phyloP scores from a whole-genome alignment of 2,329 filamentous ascomycete genomes.

The Thermomyces lanuginosus region DNA sequence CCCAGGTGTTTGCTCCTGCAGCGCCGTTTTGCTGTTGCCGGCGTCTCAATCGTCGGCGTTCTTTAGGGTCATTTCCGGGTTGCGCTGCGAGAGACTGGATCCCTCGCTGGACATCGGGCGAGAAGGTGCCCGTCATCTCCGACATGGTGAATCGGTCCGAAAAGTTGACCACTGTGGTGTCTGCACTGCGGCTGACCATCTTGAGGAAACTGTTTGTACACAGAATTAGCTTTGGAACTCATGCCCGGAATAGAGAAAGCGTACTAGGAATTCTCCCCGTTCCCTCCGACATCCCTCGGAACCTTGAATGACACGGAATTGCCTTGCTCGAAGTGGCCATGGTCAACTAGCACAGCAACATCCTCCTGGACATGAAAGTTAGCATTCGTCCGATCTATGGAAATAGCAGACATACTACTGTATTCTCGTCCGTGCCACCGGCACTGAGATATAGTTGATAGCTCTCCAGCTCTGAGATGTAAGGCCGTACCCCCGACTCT shows the following conservation, averaged over 20 bases:
- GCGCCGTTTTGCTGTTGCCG: no score
- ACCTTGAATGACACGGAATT: conserved; percentile 31
- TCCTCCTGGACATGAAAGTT: conserved; percentile 19
- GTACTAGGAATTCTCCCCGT: conserved; percentile 40
- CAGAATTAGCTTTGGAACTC: background rate
- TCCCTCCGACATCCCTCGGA: conserved; percentile 27
- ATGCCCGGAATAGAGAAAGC: conserved; percentile 9
- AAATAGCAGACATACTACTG: conserved; percentile 21
- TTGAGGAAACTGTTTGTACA: conserved; percentile 36
- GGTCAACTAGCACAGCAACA: conserved; percentile 23
- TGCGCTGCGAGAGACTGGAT: conserved; percentile 3
- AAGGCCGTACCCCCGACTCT: conserved; percentile 36
- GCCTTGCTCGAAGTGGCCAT: conserved; percentile 22
- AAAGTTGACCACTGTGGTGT: conserved; percentile 42
- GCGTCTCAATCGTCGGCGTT: no score
- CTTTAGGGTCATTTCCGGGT: no score
- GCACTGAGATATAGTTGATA: conserved; percentile 46
- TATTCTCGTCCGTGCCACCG: conserved; percentile 35
- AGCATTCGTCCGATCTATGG: conserved; percentile 1
- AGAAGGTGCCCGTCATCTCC: conserved; percentile 47
- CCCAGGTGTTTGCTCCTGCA: no score
- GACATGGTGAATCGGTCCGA: conserved; percentile 48
- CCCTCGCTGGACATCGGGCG: conserved; percentile 18
- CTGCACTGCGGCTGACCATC: conserved; percentile 39
- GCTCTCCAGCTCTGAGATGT: conserved; percentile 33